These are phyloP conservation scores for Talaromyces atroroseus DNA, from an alignment of 2,329 filamentous ascomycete species.

Conservation along the genomic window DNA sequence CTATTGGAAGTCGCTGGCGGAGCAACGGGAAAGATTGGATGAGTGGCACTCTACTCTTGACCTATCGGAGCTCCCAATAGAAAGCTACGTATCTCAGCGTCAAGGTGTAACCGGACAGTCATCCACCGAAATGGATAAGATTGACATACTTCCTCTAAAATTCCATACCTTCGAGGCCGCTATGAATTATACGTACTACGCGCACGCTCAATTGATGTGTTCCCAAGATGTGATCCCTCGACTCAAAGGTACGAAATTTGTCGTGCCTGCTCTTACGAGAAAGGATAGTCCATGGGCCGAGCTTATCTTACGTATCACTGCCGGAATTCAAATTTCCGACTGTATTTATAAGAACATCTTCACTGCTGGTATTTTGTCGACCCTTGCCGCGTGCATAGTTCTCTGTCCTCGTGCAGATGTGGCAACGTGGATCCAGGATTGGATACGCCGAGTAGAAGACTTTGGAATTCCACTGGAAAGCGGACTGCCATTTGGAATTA, in stretches of 20 bases:
- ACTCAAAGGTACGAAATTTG: not conserved
- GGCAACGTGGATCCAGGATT: slow-evolving; percentile 3
- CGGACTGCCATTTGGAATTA: slow-evolving; percentile 7
- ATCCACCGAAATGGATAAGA: not conserved
- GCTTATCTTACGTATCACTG: slow-evolving; percentile 5
- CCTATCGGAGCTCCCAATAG: slow-evolving; percentile 7
- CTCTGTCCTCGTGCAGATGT: slow-evolving; percentile 5
- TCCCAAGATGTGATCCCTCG: not conserved
- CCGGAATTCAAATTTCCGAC: slow-evolving; percentile 1
- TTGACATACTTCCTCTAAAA: slow-evolving; percentile 6
- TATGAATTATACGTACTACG: slow-evolving; percentile 8
- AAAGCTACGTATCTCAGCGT: slow-evolving; percentile 3
- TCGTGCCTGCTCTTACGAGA: slow-evolving; percentile 1
- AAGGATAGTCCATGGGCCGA: slow-evolving; percentile 6
- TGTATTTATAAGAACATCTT: slow-evolving; percentile 8
- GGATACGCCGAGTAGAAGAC: slow-evolving; percentile 6
- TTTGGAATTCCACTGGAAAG: slow-evolving; percentile 6
- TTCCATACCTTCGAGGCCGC: slow-evolving; percentile 4
- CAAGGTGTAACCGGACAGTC: not conserved
- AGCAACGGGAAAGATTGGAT: not conserved
- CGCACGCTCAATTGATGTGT: slow-evolving; percentile 3
- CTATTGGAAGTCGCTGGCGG: slow-evolving; percentile 1
- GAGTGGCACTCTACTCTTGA: slow-evolving; percentile 8
- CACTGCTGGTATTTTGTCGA: slow-evolving; percentile 1
- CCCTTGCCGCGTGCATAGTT: not conserved